Conservation (phyloP, 345 rosid species). For the Citropsis articulata region DNA sequence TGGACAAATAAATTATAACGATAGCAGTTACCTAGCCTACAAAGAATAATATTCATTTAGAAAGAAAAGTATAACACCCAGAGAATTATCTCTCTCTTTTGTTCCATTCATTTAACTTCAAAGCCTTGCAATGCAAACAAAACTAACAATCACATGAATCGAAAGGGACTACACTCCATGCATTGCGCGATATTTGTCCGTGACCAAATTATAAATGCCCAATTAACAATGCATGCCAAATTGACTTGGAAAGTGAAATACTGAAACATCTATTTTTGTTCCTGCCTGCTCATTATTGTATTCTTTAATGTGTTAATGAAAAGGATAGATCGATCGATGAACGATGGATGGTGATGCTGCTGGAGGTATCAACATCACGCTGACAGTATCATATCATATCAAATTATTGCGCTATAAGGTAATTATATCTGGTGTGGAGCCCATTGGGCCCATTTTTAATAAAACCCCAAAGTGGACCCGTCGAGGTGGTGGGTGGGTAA, state of each 20-base stretch:
- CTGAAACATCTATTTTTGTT: conserved; percentile 10
- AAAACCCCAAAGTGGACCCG: conserved; percentile 14
- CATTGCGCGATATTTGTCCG: neutral
- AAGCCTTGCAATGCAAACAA: neutral
- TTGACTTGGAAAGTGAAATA: conserved; percentile 16
- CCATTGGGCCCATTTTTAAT: conserved; percentile 20
- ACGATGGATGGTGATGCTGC: neutral
- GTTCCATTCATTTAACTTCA: no score
- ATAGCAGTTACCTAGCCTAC: no score
- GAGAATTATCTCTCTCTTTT: no score
- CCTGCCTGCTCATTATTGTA: neutral
- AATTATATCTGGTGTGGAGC: conserved; percentile 24
- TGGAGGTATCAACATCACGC: neutral
- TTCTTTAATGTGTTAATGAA: neutral
- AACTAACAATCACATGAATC: neutral
- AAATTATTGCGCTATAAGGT: conserved; percentile 21
- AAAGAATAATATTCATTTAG: no score
- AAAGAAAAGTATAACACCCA: no score
- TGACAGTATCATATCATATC: conserved; percentile 10
- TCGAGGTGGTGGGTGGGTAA: conserved; percentile 14
- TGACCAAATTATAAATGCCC: neutral
- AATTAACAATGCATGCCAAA: neutral
- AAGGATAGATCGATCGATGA: neutral
- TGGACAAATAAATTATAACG: no score
- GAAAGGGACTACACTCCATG: neutral